Base-by-base conservation (phyloP, 2,329 filamentous ascomycete species). In the Calonectria henricotiae region DNA sequence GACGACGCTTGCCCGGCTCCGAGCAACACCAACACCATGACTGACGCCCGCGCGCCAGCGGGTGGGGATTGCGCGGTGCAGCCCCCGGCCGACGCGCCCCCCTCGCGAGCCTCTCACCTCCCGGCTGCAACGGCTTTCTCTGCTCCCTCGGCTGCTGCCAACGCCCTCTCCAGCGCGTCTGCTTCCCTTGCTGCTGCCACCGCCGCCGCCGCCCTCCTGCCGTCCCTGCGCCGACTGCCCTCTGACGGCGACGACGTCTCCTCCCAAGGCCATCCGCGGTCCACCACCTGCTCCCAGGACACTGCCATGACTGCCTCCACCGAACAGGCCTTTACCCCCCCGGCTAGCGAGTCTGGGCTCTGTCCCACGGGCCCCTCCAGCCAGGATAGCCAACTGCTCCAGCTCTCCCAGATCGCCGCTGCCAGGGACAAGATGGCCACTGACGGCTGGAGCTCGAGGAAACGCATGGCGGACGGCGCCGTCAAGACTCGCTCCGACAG, bases 391-490 rank as follows among this genome's bases (percentile, higher is more conserved):
- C 89, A 91, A 75, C 78, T 91, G 58, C 82, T 89, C 17, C 87
- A 88, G 70, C 82, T 90, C n/a, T 90, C 89, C 6, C 85, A 89
- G 71, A 82, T 90, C 65, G 89, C 89, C 32, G 88, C 89, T 43
- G 83, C 83, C 37, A 86, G 88, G 79, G 83, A 87, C 73, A 86
- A 85, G 77, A 85, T 89, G 77, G 78, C 72, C 30, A 77, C 86
- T 79, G 74, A 74, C 41, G 75, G 51, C 23, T 68, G 69, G 47
- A 72, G 79, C 39, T 86, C 87, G 43, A 89, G 90, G 71, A 97
- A 97, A 83, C 89, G 94, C 74, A 96, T 90, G 77, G 93, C 93
- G 39, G 92, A 93, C 78, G 94, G 94, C 47, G 85, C 89, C 61
- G 86, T 95, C 67, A 97, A 95, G 82, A 81, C 86, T 76, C 84